Base-by-base conservation (phyloP, 2,329 filamentous ascomycete genomes). In the Penicillium fuscoglaucum region DNA sequence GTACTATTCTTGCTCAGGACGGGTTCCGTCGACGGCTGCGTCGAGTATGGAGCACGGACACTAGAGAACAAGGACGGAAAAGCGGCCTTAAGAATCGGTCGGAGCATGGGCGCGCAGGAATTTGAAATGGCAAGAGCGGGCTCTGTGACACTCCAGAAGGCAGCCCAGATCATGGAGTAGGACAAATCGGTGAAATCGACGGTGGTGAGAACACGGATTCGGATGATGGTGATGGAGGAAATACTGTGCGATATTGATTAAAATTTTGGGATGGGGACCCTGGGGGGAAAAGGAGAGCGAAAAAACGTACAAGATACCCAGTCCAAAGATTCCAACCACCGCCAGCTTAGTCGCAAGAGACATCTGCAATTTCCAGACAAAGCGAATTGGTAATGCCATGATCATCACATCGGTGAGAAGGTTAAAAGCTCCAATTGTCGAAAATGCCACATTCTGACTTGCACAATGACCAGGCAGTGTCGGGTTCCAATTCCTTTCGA, bases 131-230 rank as follows among this genome's bases (percentile, higher is more conserved):
- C 67, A 9, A 70, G 57, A 8, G 62, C 63, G 1, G 66, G 68
- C 46, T 70, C 67, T 9, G 66, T 61, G 9, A 68, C 66, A 53
- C 66, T 69, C 64, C 66, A 70, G 50, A 70, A 67, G 12, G 63
- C 64, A 35, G 64, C 66, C 57, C 55, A 61, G 12, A 58, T 66
- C 58, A 68, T 66, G 1, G 61, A 65, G 53, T 67, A 66, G 1
- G 67, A 51, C 5, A 69, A 60, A 40, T 69, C 65, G 45, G 19
- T 28, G 58, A 66, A 67, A 55, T 68, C 40, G 52, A 68, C 58
- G 0, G 60, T 61, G 5, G 61, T 63, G 49, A 70, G 63, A 41
- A 67, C 63, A 43, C 46, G 57, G 28, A 66, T 69, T 10, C 66
- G 66, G 28, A 69, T 66, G 47, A 65, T 63, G 26, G 63, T 65